These are phyloP conservation scores for Paratinospora sagittata DNA, from an alignment of 164 flowering plant genomes.

Conservation along the genomic window DNA sequence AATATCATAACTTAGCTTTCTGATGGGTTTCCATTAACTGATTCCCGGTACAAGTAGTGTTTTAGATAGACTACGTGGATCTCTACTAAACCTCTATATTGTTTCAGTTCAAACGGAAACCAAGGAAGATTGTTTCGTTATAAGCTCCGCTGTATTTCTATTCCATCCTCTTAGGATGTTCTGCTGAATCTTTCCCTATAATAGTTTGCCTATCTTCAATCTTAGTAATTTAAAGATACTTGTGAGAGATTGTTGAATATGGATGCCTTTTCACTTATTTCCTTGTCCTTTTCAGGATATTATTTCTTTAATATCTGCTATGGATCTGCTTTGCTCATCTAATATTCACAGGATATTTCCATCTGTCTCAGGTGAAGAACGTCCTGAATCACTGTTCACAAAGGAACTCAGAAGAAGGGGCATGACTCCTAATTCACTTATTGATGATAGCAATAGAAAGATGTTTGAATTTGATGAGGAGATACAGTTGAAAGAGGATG, in stretches of 20 bases:
- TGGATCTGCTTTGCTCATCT: background rate
- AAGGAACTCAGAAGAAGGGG: constrained; percentile 86
- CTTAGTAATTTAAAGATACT: too few species aligned
- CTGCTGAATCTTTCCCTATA: too few species aligned
- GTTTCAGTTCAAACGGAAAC: too few species aligned
- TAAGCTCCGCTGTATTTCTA: too few species aligned
- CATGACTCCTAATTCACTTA: constrained; percentile 77
- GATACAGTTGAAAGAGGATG: constrained; percentile 38
- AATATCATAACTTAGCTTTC: too few species aligned
- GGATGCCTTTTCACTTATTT: background rate
- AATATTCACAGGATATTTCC: background rate
- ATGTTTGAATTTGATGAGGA: constrained; percentile 35
- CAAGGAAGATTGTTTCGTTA: too few species aligned
- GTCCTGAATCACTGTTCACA: constrained; percentile 92
- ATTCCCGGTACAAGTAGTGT: too few species aligned
- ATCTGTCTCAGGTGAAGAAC: constrained; percentile 71
- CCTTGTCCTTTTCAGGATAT: background rate
- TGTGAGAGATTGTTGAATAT: background rate
- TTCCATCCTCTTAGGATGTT: too few species aligned
- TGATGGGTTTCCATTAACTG: too few species aligned
- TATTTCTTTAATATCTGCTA: background rate
- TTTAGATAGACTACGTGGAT: too few species aligned
- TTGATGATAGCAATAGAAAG: constrained; percentile 56
- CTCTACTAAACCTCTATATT: too few species aligned
- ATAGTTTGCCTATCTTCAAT: too few species aligned